Conservation (phyloP, 129 eudicot species). For the Saussurea involucrata region DNA sequence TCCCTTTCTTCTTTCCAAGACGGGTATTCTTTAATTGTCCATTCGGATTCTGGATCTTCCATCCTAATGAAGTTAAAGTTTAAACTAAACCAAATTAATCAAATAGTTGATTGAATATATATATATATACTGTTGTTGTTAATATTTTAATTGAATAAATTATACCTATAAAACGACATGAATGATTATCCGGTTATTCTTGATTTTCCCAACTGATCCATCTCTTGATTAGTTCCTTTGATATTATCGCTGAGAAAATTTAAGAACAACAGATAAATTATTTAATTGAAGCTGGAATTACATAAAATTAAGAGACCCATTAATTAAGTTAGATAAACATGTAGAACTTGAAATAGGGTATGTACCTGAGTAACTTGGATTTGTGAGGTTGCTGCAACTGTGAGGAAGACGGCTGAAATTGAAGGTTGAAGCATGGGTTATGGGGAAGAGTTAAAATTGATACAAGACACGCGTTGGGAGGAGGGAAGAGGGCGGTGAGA, state of each 20-base stretch:
- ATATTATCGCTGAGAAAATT: neutral
- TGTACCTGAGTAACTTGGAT: neutral
- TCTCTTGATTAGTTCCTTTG: neutral
- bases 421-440: neutral
- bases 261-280: neutral
- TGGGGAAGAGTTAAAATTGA: neutral
- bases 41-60: constrained; percentile 50
- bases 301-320: too few species aligned
- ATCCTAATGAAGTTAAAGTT: constrained; percentile 25
- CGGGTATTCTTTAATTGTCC: constrained; percentile 28
- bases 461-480: constrained; percentile 28
- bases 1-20: constrained; percentile 11
- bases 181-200: neutral
- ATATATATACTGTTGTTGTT: neutral
- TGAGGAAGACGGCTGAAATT: neutral
- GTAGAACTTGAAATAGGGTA: neutral
- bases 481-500: constrained; percentile 6
- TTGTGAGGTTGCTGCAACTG: neutral
- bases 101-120: neutral
- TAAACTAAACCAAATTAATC: too few species aligned
- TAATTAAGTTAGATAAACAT: too few species aligned
- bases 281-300: neutral
- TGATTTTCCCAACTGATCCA: neutral
- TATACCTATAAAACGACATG: neutral
- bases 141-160: too few species aligned